phyloP scores from a whole-genome alignment of 768 basidiomycete species.

The Cubamyces lactineus region DNA sequence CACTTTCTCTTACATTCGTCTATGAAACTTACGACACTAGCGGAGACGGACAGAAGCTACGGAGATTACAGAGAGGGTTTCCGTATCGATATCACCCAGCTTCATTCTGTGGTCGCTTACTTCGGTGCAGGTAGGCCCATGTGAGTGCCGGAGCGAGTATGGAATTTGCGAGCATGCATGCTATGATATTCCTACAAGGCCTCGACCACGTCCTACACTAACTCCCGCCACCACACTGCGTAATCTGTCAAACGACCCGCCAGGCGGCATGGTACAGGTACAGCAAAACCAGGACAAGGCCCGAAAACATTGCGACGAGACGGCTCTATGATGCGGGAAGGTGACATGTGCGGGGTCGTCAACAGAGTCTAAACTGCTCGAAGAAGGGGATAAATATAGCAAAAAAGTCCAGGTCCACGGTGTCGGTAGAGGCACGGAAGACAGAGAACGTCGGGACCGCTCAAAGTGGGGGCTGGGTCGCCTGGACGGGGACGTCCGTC shows the following conservation, averaged over 20 bases:
- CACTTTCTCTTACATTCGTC: no score
- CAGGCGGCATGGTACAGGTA: neutral
- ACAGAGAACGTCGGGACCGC: neutral
- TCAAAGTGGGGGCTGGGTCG: slow-evolving; percentile 12
- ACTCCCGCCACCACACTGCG: no score
- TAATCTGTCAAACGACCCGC: neutral
- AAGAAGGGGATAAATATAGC: slow-evolving; percentile 4
- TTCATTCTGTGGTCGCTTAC: no score
- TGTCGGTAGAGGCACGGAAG: neutral
- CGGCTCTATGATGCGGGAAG: slow-evolving; percentile 8
- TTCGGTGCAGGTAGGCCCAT: no score
- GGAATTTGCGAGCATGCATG: no score
- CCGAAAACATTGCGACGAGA: slow-evolving; percentile 5
- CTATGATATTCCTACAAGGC: no score
- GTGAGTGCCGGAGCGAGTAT: no score
- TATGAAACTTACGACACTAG: no score
- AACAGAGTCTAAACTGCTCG: slow-evolving; percentile 4
- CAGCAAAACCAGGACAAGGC: neutral
- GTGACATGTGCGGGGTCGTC: neutral
- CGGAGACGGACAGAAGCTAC: no score
- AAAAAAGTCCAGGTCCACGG: neutral
- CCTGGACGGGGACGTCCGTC: slow-evolving; percentile 40
- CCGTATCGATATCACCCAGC: no score
- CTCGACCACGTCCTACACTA: no score
- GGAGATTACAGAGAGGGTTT: no score